A percentile compares a stretch with the other conserved stretches of the same genome.
Evolutionary conservation across 805 yeast genomes (phyloP).

Genomic region (Candida pseudofarinosa): DNA sequence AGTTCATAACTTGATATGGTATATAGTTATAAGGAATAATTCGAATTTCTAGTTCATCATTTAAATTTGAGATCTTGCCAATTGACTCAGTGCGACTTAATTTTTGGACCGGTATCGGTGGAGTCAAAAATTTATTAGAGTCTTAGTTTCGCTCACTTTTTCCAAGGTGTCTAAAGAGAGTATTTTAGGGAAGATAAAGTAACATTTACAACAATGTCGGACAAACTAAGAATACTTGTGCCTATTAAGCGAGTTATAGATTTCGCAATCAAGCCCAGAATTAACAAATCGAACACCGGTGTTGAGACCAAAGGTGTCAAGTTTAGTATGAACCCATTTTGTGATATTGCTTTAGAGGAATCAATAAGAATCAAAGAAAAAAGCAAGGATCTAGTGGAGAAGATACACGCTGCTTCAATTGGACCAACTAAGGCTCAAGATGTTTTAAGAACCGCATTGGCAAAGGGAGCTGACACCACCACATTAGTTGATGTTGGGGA

Average conservation of each 20-base stretch:
- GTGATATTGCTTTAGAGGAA: constrained; percentile 97
- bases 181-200: too few relatives aligned
- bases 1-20: too few relatives aligned
- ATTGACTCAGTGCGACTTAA: neutral
- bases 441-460: constrained; percentile 81
- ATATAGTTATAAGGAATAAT: neutral
- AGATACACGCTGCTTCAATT: constrained; percentile 85
- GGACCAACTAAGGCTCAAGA: constrained; percentile 88
- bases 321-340: constrained; percentile 92
- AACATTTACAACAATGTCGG: constrained; percentile 17
- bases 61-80: neutral
- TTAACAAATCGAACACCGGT: constrained; percentile 80
- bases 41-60: neutral
- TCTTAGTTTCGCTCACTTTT: neutral
- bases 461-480: constrained; percentile 89
- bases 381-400: constrained; percentile 64
- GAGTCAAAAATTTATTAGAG: neutral
- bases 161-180: neutral
- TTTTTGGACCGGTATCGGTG: constrained; percentile 3
- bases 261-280: constrained; percentile 88
- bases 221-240: constrained; percentile 70
- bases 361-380: constrained; percentile 73
- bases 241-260: constrained; percentile 96
- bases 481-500: constrained; percentile 79
- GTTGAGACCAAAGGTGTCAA: constrained; percentile 87